Percentiles rank a stretch among this genome's conserved stretches.
Conservation (phyloP, 2,329 filamentous ascomycete genomes). For the Raffaelea deltoideospora region DNA sequence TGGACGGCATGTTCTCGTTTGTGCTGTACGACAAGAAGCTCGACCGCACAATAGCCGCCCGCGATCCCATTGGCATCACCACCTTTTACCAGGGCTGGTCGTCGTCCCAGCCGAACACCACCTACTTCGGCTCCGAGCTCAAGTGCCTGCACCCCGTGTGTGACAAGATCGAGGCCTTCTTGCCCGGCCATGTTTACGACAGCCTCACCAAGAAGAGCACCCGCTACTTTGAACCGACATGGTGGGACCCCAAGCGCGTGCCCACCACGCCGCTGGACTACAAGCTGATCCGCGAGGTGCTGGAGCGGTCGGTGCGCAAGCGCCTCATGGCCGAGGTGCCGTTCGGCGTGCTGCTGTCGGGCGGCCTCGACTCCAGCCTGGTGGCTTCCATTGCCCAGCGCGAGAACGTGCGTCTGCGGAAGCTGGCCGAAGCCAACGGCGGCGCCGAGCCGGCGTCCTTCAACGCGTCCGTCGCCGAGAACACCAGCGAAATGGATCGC, state of each 20-base stretch:
- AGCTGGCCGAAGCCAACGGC: constrained; percentile 39
- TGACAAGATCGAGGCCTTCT: constrained; percentile 89
- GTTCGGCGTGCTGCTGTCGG: constrained; percentile 89
- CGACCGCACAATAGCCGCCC: constrained; percentile 82
- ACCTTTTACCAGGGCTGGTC: constrained; percentile 94
- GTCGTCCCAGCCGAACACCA: constrained; percentile 64
- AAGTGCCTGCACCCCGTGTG: constrained; percentile 89
- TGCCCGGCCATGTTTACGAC: constrained; percentile 90
- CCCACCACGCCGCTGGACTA: constrained; percentile 72
- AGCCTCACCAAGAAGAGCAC: constrained; percentile 75
- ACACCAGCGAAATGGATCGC: constrained; percentile 36
- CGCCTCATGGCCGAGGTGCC: constrained; percentile 97
- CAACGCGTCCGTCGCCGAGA: constrained; percentile 18
- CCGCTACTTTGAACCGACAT: constrained; percentile 80
- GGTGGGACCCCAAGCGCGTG: constrained; percentile 73
- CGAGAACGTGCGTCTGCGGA: constrained; percentile 66
- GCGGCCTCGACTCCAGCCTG: constrained; percentile 88
- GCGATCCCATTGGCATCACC: constrained; percentile 93
- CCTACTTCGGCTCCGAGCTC: constrained; percentile 94
- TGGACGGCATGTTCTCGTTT: constrained; percentile 99
- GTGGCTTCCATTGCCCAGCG: constrained; percentile 91
- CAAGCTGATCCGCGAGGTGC: constrained; percentile 61
- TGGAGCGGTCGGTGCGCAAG: constrained; percentile 89
- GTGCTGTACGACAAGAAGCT: constrained; percentile 92
- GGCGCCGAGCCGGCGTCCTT: constrained; percentile 30